A percentile compares a stretch with the other conserved stretches of the same genome.
phyloP scores from a whole-genome alignment of 1,139 yeast genomes.

The Arxiozyma slooffiae region DNA sequence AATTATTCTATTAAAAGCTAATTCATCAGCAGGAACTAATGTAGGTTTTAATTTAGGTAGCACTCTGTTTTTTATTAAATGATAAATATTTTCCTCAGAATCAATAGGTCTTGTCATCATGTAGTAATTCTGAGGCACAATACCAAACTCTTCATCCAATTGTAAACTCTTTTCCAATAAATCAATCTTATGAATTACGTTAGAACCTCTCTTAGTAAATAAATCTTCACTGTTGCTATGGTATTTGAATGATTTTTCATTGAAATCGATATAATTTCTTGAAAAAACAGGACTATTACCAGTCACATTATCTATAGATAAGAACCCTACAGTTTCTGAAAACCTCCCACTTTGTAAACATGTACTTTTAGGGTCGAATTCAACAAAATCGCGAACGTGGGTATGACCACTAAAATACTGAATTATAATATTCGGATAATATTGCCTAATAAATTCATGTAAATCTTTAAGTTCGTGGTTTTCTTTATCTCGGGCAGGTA shows the following conservation, averaged over 20 bases:
- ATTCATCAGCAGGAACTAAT: constrained; percentile 1
- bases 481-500: constrained; percentile 59
- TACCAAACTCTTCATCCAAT: constrained; percentile 51
- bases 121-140: constrained; percentile 55
- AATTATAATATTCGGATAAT: constrained; percentile 49
- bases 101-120: constrained; percentile 61
- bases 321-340: constrained; percentile 86
- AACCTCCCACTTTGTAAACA: constrained; percentile 87
- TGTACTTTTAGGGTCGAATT: constrained; percentile 56
- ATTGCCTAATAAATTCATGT: constrained; percentile 48
- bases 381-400: constrained; percentile 76
- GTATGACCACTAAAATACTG: constrained; percentile 94
- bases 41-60: constrained; percentile 41
- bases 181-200: constrained; percentile 39
- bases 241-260: constrained; percentile 52
- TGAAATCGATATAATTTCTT: constrained; percentile 76
- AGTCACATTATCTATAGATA: constrained; percentile 42
- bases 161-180: constrained; percentile 41
- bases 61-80: constrained; percentile 49
- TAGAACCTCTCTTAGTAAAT: constrained; percentile 35
- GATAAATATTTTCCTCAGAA: constrained; percentile 50
- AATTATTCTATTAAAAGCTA: constrained; percentile 43
- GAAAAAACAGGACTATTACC: constrained; percentile 31
- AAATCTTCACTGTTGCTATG: constrained; percentile 38
- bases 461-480: constrained; percentile 40